Base-by-base conservation (phyloP, 192 early-diverging fungal genomes). In the Podila epicladia region DNA sequence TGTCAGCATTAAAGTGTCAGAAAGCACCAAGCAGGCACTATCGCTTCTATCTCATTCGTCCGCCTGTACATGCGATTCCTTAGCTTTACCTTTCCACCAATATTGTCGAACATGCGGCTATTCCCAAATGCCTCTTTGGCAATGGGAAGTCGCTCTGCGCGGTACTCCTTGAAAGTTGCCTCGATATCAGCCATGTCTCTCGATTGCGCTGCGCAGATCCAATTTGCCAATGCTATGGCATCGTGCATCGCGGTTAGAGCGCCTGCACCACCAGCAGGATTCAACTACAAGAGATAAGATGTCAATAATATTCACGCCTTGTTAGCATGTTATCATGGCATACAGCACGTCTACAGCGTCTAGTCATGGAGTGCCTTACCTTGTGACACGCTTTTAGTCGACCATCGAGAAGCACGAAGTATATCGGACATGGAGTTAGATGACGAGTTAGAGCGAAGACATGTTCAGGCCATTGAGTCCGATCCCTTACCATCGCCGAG, bases 191-290 rank as follows among this genome's bases (percentile, higher is more conserved):
- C 12, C n/a, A 55, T 45, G 28, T 29, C 49, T 15, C 28, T 49
- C 2, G 22, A 17, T 28, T 50, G 28, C 35, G 58, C 19, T 15
- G 48, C 29, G 32, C 28, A 49, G 22, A 64, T 64, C 63, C 63
- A 64, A n/a, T 64, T 64, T 3, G 63, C 63, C 22, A 64, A 28
- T 22, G 41, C n/a, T 15, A 64, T 48, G 1, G 63, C 63, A 29
- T 49, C 63, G 15, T 64, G 63, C 38, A 50, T 64, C 12, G 63
- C 63, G 8, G 37, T 64, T 15, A 28, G 63, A 26, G 37, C 35
- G 7, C 63, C 63, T 12, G 26, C 33, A 26, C 37, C 63, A 26
- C 63, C 45, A 4, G 63, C 35, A 13, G 63, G 45, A 19, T 49
- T 64, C 45, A 64, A 9, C 63, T 64, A 20, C 11, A 45, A 45